These are phyloP conservation scores for Penicillium cinerascens DNA, from an alignment of 495 filamentous ascomycete species.

Conservation along the genomic window DNA sequence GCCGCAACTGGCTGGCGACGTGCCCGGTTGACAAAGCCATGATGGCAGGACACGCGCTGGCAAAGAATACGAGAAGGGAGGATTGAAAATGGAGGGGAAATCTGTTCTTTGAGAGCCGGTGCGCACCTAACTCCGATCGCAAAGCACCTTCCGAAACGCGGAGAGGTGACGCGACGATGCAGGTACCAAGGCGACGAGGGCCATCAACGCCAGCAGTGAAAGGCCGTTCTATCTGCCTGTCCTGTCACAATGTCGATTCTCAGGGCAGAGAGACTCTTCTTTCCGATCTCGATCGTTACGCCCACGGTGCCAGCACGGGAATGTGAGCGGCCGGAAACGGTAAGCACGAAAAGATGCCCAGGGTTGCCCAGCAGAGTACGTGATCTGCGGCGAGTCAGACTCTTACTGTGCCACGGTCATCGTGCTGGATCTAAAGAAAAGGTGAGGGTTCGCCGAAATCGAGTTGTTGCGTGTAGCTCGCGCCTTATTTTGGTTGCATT, in stretches of 20 bases:
- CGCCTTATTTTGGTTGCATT: conserved; percentile 28
- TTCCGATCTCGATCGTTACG: conserved; percentile 11
- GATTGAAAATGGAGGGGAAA: conserved; percentile 2
- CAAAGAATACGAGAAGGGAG: neutral
- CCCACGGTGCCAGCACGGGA: conserved; percentile 13
- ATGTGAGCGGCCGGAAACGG: conserved; percentile 28
- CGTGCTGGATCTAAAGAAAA: neutral
- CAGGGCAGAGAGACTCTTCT: neutral
- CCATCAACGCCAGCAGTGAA: neutral
- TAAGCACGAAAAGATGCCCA: conserved; percentile 7
- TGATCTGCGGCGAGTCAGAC: conserved; percentile 7
- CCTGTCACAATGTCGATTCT: too few species aligned
- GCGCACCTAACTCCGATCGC: neutral
- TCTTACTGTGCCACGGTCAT: conserved; percentile 14
- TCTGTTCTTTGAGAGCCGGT: neutral
- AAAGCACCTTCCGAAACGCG: conserved; percentile 15
- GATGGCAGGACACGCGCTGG: conserved; percentile 22
- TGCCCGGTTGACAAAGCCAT: conserved; percentile 70
- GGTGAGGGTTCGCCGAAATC: neutral
- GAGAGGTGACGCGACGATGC: conserved; percentile 27
- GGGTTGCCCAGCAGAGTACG: conserved; percentile 1
- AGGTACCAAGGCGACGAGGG: conserved; percentile 8
- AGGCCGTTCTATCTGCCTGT: neutral
- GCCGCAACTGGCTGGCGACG: conserved; percentile 71
- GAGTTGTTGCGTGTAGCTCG: conserved; percentile 1